Base-by-base conservation (phyloP, 2,329 filamentous ascomycete genomes). In the Penicillium sp. region DNA sequence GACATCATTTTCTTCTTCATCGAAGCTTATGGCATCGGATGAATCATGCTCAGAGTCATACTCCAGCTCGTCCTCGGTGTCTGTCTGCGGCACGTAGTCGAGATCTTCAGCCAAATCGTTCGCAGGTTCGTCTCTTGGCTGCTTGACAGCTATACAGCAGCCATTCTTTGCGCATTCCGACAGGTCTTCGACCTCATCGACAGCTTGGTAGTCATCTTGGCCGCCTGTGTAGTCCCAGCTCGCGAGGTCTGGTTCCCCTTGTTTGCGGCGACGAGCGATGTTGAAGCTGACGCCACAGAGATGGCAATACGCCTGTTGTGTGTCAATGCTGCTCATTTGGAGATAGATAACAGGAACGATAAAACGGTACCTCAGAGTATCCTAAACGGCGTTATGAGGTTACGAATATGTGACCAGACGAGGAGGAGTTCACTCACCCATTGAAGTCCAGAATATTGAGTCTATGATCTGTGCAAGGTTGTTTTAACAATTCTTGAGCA, bases 211-310 rank as follows among this genome's bases (percentile, higher is more conserved):
- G 9, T 48, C 49, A 26, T n/a, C 28, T 33, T 47, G 48, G n/a
- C 6, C 0, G 16, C 56, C 52, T 4, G 33, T 34, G 33, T 48
- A 51, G 33, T 47, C 46, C 52, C 48, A 52, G 41, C 36, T 42
- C 8, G 47, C 56, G 15, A 50, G 39, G 13, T 56, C 42, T 2
- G 56, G 51, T 33, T 60, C 57, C 39, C 51, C 51, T 5, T 43
- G 42, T 33, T 42, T 49, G 1, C 49, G 38, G 44, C 50, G 39
- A 7, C 58, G 47, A 10, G 45, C 36, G 29, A 59, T 54, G 21
- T 59, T 61, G 46, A 62, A 62, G 50, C 52, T 57, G 29, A 61
- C 59, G 2, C 58, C 58, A 41, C 58, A 62, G 13, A 62, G 21
- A 33, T 62, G 56, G 46, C 58, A 59, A 29, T 52, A 43, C 6